Evolutionary conservation across 2,329 filamentous ascomycete species (phyloP).

Genomic region (Nigrospora sphaerica): DNA sequence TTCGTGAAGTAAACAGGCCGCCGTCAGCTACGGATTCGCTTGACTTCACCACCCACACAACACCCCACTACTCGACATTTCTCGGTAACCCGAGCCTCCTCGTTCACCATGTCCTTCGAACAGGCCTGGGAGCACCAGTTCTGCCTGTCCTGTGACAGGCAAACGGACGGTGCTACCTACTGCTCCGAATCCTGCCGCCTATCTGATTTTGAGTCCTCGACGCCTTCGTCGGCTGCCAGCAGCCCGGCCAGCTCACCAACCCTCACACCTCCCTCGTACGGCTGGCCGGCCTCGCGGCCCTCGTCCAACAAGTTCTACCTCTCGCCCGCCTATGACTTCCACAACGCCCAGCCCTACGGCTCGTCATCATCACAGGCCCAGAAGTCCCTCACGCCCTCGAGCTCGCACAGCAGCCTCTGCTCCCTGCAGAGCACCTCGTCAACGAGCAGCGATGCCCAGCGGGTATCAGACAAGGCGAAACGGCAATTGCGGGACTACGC

Average conservation of each 20-base stretch:
- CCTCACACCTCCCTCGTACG: constrained; percentile 42
- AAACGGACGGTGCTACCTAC: constrained; percentile 75
- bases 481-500: constrained; percentile 81
- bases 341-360: constrained; percentile 52
- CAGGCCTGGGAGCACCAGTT: constrained; percentile 77
- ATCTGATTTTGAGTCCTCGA: constrained; percentile 72
- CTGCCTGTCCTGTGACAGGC: constrained; percentile 89
- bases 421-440: constrained; percentile 63
- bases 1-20: too few species aligned
- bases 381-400: constrained; percentile 58
- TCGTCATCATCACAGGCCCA: constrained; percentile 36
- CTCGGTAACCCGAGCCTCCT: too few species aligned
- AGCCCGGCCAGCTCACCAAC: constrained; percentile 51
- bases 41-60: too few species aligned
- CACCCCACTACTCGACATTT: too few species aligned
- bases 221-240: constrained; percentile 47
- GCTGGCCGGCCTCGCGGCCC: constrained; percentile 34
- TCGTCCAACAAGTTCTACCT: constrained; percentile 54
- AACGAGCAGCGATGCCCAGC: constrained; percentile 40
- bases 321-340: constrained; percentile 70
- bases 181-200: constrained; percentile 89
- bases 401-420: constrained; percentile 77
- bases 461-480: constrained; percentile 68
- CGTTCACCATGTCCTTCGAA: constrained; percentile 44
- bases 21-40: too few species aligned